phyloP scores from a whole-genome alignment of 202 grass and related monocot genomes.

The Carex arenaria region DNA sequence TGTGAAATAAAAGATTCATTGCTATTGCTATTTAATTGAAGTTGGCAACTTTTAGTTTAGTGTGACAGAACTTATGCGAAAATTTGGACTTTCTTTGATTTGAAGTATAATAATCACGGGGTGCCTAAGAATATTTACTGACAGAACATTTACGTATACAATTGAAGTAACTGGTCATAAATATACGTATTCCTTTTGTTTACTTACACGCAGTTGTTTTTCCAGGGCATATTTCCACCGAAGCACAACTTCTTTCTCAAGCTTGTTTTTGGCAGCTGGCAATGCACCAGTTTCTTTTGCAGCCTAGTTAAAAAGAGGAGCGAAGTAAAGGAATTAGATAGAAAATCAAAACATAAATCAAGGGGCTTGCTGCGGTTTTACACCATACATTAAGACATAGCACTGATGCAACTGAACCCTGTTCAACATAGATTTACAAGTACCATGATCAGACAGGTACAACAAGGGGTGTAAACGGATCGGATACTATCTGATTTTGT shows the following conservation, averaged over 20 bases:
- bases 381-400: too few relatives aligned
- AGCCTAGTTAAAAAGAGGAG: conserved; percentile 55
- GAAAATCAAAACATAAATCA: not conserved
- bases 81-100: conserved; percentile 7
- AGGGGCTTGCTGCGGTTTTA: too few relatives aligned
- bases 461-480: too few relatives aligned
- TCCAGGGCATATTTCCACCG: conserved; percentile 83
- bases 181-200: conserved; percentile 5
- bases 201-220: conserved; percentile 87
- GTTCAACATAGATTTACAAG: too few relatives aligned
- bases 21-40: not conserved
- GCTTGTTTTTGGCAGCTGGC: conserved; percentile 96
- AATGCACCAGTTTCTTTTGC: conserved; percentile 94
- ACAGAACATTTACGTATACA: not conserved
- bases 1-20: not conserved
- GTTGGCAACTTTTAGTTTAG: not conserved
- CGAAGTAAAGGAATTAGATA: conserved; percentile 12
- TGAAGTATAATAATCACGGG: not conserved
- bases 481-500: too few relatives aligned
- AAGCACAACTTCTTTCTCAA: conserved; percentile 98
- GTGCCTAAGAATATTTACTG: not conserved
- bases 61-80: too few relatives aligned
- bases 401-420: too few relatives aligned
- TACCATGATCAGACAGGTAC: too few relatives aligned
- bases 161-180: not conserved